phyloP scores from a whole-genome alignment of 2,329 filamentous ascomycete species.

The Fusarium brevicatenulatum region DNA sequence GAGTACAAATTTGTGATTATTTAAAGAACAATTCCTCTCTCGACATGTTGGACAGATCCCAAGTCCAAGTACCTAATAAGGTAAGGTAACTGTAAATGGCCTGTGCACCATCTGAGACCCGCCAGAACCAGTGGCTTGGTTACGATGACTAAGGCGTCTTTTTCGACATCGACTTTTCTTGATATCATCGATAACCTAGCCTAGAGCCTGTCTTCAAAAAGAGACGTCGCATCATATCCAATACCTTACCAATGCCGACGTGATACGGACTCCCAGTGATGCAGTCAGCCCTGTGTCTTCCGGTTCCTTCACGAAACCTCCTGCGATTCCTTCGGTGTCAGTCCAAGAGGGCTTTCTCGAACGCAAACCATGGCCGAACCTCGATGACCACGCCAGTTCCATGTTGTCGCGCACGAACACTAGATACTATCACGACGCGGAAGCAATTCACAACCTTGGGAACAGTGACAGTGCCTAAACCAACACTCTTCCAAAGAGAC shows the following conservation, averaged over 20 bases:
- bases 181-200: constrained; percentile 24
- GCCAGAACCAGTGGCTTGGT: constrained; percentile 23
- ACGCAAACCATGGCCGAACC: constrained; percentile 51
- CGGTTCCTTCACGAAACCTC: constrained; percentile 66
- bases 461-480: constrained; percentile 39
- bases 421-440: constrained; percentile 5
- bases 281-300: constrained; percentile 55
- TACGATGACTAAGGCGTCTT: constrained; percentile 31
- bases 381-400: constrained; percentile 19
- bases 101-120: constrained; percentile 16
- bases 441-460: constrained; percentile 23
- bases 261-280: constrained; percentile 49
- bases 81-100: not conserved
- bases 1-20: not conserved
- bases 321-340: constrained; percentile 79
- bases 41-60: not conserved
- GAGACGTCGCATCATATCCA: constrained; percentile 5
- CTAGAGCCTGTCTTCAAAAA: constrained; percentile 5
- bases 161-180: constrained; percentile 34
- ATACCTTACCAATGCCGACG: constrained; percentile 27
- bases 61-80: not conserved
- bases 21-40: not conserved
- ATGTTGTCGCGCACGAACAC: constrained; percentile 36
- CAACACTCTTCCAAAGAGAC: constrained; percentile 46
- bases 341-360: constrained; percentile 68